Evolutionary conservation across 768 basidiomycete genomes (phyloP), one percentile per base, ranked within the genome.

Genomic region (Coprinopsis marcescibilis): DNA sequence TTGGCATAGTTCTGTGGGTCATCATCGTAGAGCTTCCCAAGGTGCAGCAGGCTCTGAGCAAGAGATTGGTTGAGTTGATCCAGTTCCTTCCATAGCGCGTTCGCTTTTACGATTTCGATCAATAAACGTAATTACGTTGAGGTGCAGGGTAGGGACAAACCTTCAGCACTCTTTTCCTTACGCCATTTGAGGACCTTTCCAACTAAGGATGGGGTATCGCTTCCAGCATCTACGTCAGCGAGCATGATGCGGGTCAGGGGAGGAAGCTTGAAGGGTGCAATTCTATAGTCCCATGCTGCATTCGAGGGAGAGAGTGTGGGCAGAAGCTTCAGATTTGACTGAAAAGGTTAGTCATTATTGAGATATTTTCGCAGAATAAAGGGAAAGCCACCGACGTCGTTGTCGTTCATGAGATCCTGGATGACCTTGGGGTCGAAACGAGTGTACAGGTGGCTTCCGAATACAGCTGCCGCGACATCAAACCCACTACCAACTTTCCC

Each of bases 401-500:
- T 64, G 35, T 79, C 76, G 34, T 67, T 66, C 85, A 87, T 85
- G 50, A 89, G 63, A 32, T 69, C 67, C 50, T 78, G 72, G 33
- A 93, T 64, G 20, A 90, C 81, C 12, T 64, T 66, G 3, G 90
- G 86, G 58, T 79, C 77, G 61, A 97, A 97, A 36, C 94, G 80
- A 19, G 80, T 85, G 67, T 98, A 99, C 5, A 92, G 59, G 57
- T 98, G 95, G 58, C 91, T 93, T 19, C 96, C 96, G 63, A 87
- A 98, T 2, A 90, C 88, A 1, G 95, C 95, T 0, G 91, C 80
- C 4, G 90, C 82, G 38, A 99, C 89, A 58, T 99, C 96, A 67
- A 99, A 99, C 4, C 96, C 96, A 57, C 89, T 92, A 24, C 96
- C 96, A 13, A 99, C 85, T 66, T 99, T 99, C 32, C 96, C 96